Evolutionary conservation across 1,284 basidiomycete genomes (phyloP).

Genomic region (Cryptococcus sp.): DNA sequence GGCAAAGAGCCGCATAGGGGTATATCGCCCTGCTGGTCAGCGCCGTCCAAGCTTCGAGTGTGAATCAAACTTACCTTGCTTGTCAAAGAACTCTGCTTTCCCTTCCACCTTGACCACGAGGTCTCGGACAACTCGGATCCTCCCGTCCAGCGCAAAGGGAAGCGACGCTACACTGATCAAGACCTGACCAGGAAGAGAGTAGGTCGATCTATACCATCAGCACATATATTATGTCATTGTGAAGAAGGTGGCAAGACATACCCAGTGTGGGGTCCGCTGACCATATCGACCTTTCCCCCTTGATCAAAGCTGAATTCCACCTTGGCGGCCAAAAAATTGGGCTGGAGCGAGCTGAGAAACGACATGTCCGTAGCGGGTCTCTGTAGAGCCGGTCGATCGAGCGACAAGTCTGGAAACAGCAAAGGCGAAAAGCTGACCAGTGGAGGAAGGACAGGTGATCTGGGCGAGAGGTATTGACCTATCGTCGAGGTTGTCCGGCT

Average conservation of each 20-base stretch:
- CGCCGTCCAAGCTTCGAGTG: background rate
- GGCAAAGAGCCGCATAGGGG: conserved; percentile 28
- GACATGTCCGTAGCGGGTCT: conserved; percentile 7
- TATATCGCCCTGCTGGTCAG: conserved; percentile 35
- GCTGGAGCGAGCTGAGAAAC: conserved; percentile 4
- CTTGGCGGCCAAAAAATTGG: conserved; percentile 16
- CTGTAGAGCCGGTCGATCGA: background rate
- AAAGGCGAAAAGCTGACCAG: too few species aligned
- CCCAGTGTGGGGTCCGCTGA: conserved; percentile 29
- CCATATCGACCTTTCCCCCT: conserved; percentile 26
- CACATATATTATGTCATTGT: background rate
- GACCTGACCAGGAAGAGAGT: conserved; percentile 31
- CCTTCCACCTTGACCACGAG: conserved; percentile 37
- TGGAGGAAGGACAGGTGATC: too few species aligned
- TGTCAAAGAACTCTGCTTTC: conserved; percentile 41
- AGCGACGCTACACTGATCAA: conserved; percentile 19
- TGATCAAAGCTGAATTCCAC: conserved; percentile 25
- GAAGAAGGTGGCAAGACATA: conserved; percentile 14
- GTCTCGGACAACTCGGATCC: conserved; percentile 20
- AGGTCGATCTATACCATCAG: conserved; percentile 17
- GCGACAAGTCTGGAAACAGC: too few species aligned
- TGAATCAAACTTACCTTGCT: conserved; percentile 24
- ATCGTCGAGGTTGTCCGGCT: too few species aligned
- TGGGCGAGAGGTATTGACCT: too few species aligned
- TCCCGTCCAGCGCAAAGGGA: conserved; percentile 12